Evolutionary conservation across 805 yeast species (phyloP), one percentile per base, ranked within the genome.

Genomic region (Scheffersomyces spartinae): DNA sequence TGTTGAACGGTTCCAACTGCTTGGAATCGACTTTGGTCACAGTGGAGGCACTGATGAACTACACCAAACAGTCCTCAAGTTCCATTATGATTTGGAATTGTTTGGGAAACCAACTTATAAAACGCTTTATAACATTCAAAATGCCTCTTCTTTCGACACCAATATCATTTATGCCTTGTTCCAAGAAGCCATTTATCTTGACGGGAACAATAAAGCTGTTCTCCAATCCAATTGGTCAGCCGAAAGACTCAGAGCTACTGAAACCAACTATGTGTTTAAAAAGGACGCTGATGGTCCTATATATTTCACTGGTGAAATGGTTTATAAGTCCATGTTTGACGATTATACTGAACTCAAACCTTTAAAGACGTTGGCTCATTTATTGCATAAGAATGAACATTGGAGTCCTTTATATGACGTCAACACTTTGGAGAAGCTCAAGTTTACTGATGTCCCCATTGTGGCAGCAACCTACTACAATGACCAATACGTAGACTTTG

Each of bases 171-270:
- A 71, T 37, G 70, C 71, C 3, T 48, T 73, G 20, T 61, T 70
- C 34, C 76, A 70, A 39, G 78, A 71, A 34, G 70, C 74, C 5
- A 70, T 72, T 9, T 71, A 71, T 41, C 50, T 66, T 31, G 71
- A 68, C 35, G 66, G 69, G 0, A 32, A 32, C 23, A 27, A 33
- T 21, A 7, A 23, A 7, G 15, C 9, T 9, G 13, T 21, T 9
- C 47, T 48, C 1, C 28, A 28, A 4, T 48, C 68, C 4, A 34
- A 55, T 25, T 71, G 78, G 78, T 43, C 68, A 5, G 75, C 74
- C 2, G 61, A 64, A 9, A 45, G 62, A 24, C 32, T 47, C 24
- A 45, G 64, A 32, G 38, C 44, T 20, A 25, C 39, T 11, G 52
- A 39, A 8, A 43, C 50, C 32, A 29, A 28, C 11, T 60, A 50